Percentiles rank a stretch among this genome's conserved stretches.
Evolutionary conservation across 1,284 basidiomycete species (phyloP).

Genomic region (Marasmius fiardii): DNA sequence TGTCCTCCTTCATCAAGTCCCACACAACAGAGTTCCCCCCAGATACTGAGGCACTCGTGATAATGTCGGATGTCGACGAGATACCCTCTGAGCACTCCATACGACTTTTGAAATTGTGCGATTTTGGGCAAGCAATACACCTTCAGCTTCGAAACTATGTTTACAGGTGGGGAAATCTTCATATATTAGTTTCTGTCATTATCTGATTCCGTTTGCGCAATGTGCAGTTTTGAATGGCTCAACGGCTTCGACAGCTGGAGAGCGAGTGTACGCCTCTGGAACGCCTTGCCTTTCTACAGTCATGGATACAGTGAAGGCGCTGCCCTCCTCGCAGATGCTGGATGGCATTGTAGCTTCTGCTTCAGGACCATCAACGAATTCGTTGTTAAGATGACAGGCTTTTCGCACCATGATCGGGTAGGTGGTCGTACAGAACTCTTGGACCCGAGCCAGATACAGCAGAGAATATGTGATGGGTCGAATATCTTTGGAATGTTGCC

Average conservation of each 20-base stretch:
- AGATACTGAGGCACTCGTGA: constrained; percentile 40
- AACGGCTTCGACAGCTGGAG: constrained; percentile 54
- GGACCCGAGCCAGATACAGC: constrained; percentile 50
- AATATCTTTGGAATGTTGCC: constrained; percentile 69
- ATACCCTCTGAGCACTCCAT: constrained; percentile 58
- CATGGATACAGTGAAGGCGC: constrained; percentile 53
- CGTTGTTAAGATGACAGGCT: constrained; percentile 59
- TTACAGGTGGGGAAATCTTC: constrained; percentile 42
- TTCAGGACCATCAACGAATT: constrained; percentile 62
- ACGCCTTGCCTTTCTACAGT: constrained; percentile 37
- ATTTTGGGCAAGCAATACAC: constrained; percentile 54
- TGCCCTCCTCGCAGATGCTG: constrained; percentile 55
- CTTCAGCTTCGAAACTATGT: constrained; percentile 64
- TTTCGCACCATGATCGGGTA: constrained; percentile 65
- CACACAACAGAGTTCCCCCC: constrained; percentile 30
- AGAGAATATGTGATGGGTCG: constrained; percentile 56
- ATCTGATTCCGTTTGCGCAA: background rate
- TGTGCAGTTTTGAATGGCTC: constrained; percentile 52
- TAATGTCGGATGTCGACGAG: constrained; percentile 73
- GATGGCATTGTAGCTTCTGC: constrained; percentile 63
- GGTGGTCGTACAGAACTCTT: constrained; percentile 52
- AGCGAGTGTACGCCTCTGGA: constrained; percentile 50
- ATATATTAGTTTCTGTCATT: background rate
- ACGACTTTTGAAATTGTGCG: constrained; percentile 54
- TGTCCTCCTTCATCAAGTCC: constrained; percentile 40